phyloP scores from a whole-genome alignment of 1,284 basidiomycete species.

The Ganoderma sinense region DNA sequence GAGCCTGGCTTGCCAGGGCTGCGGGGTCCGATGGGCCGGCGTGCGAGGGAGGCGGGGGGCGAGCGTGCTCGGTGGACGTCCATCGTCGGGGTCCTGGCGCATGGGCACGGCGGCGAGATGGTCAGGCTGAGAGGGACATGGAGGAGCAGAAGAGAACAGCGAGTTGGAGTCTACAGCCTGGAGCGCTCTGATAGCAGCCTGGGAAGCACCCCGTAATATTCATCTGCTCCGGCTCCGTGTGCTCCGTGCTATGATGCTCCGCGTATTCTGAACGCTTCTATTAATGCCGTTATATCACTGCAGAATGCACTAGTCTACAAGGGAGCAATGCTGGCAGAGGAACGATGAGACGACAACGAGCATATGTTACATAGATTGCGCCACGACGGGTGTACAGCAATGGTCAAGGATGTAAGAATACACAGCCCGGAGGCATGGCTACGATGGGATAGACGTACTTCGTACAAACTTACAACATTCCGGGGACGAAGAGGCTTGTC shows the following conservation, averaged over 20 bases:
- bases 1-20: conserved; percentile 28
- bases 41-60: conserved; percentile 25
- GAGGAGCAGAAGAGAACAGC: conserved; percentile 22
- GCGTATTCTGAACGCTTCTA: conserved; percentile 11
- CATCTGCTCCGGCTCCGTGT: not conserved
- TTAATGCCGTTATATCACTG: not conserved
- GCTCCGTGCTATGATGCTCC: conserved; percentile 14
- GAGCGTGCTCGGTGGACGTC: conserved; percentile 32
- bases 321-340: not conserved
- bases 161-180: not conserved
- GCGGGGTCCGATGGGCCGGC: conserved; percentile 34
- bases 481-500: not conserved
- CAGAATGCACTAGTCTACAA: not conserved
- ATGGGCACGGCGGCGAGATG: conserved; percentile 9
- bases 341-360: not conserved
- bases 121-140: conserved; percentile 27
- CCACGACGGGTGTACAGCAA: not conserved
- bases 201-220: conserved; percentile 17
- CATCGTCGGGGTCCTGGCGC: conserved; percentile 24
- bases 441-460: not conserved
- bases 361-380: not conserved
- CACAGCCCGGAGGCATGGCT: conserved; percentile 3
- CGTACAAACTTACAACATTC: not conserved
- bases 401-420: conserved; percentile 7
- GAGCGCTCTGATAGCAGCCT: conserved; percentile 19